Base-by-base conservation (phyloP, 2,329 filamentous ascomycete species). In the Keithomyces neogunnii region DNA sequence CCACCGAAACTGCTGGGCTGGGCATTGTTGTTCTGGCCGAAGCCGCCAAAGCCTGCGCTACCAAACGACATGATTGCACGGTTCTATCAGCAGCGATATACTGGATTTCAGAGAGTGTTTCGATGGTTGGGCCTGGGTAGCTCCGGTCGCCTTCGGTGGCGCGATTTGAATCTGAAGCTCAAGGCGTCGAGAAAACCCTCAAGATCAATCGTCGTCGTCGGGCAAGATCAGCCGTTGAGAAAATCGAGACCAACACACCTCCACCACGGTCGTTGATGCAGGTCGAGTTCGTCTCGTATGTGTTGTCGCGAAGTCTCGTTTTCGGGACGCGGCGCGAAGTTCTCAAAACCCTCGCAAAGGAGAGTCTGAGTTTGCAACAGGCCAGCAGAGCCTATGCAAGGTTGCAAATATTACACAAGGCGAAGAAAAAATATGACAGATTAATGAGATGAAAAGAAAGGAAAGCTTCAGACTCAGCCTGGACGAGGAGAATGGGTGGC, bases 11-110 rank as follows among this genome's bases (percentile, higher is more conserved):
- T 72, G 47, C 57, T 60, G 28, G 64, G 59, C 43, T 61, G 54
- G 45, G 60, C 57, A 42, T 77, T 81, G 47, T 77, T 81, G 57
- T 75, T 77, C 62, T 75, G 74, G 69, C 80, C 80, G 69, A 85
- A 85, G 72, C 78, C 77, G 52, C 74, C 73, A 52, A 69, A 69
- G 61, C 76, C 75, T 56, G 74, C 73, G 57, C 73, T 70, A 60
- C 74, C 73, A 60, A 80, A 79, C 62, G 78, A 78, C 79, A 82
- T 82, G 62, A 57, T 72, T 63, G 9, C 40, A 50, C 54, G 45
- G 50, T 45, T 9, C 35, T 57, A 49, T 53, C 44, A 47, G 53
- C 48, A 47, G 13, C 19, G n/a, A 30, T 28, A 19, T 3, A 3
- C 36, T 33, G 4, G 9, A 8, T 31, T 47, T 38, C 30, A 43